Evolutionary conservation across 1,284 basidiomycete genomes (phyloP).

Genomic region (Xerocomus cyaneibrunnescens): DNA sequence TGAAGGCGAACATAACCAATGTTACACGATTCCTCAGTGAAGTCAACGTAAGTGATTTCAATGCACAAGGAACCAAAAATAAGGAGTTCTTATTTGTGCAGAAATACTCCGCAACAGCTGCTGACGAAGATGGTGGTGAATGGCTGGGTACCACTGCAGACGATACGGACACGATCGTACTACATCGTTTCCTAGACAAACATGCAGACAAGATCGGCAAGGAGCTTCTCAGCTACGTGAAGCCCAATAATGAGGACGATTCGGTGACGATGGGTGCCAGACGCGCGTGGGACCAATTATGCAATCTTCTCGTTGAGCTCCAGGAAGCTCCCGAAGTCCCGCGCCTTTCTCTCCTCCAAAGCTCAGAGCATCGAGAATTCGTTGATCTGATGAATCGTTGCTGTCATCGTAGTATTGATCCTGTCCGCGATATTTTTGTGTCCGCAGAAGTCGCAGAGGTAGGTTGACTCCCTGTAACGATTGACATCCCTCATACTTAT

Average conservation of each 20-base stretch:
- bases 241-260: slow-evolving; percentile 60
- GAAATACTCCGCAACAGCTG: slow-evolving; percentile 52
- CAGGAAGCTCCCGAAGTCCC: slow-evolving; percentile 71
- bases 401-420: slow-evolving; percentile 57
- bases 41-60: slow-evolving; percentile 56
- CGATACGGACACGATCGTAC: slow-evolving; percentile 76
- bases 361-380: slow-evolving; percentile 59
- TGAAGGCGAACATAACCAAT: slow-evolving; percentile 73
- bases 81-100: slow-evolving; percentile 32
- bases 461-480: slow-evolving; percentile 38
- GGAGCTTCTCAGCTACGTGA: slow-evolving; percentile 72
- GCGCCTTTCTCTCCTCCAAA: slow-evolving; percentile 48
- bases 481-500: slow-evolving; percentile 8
- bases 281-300: slow-evolving; percentile 74
- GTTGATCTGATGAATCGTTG: slow-evolving; percentile 71
- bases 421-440: slow-evolving; percentile 69
- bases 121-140: slow-evolving; percentile 62
- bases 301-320: slow-evolving; percentile 73
- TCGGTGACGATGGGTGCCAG: slow-evolving; percentile 62
- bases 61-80: not conserved
- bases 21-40: slow-evolving; percentile 85
- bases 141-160: slow-evolving; percentile 75
- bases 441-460: slow-evolving; percentile 50
- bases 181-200: slow-evolving; percentile 81
- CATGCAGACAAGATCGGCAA: slow-evolving; percentile 85